phyloP scores from a whole-genome alignment of 2,329 filamentous ascomycete genomes.

The Tolypocladium tropicale region DNA sequence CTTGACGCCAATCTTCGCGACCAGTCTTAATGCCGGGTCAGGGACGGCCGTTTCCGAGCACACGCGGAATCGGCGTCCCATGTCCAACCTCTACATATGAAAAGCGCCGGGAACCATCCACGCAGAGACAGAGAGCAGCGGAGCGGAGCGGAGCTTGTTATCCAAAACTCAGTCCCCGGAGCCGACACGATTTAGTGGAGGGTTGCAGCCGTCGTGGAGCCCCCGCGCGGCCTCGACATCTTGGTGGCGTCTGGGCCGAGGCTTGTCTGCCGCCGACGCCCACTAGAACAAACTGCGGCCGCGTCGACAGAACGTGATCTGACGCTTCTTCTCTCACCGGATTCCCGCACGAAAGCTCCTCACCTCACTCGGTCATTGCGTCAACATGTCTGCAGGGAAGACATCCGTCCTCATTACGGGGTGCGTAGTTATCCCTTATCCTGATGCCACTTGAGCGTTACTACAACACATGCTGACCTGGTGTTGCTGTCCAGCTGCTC shows the following conservation, averaged over 20 bases:
- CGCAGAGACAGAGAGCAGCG: too few relatives aligned
- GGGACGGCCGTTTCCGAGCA: too few relatives aligned
- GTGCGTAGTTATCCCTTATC: too few relatives aligned
- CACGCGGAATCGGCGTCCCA: too few relatives aligned
- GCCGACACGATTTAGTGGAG: neutral
- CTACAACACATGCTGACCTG: neutral
- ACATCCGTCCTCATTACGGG: slow-evolving; percentile 41
- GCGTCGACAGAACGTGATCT: neutral
- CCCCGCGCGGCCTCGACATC: neutral
- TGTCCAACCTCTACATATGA: too few relatives aligned
- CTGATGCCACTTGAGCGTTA: too few relatives aligned
- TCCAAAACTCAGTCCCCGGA: neutral
- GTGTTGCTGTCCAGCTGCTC: slow-evolving; percentile 33
- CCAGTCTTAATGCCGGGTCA: too few relatives aligned
- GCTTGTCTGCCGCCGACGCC: neutral
- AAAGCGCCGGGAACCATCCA: too few relatives aligned
- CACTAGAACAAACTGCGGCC: neutral
- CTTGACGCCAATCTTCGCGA: too few relatives aligned
- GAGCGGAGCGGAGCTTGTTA: too few relatives aligned
- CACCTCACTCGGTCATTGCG: neutral
- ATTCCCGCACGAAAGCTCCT: too few relatives aligned
- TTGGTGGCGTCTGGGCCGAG: neutral
- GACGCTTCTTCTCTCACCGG: too few relatives aligned
- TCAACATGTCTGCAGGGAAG: slow-evolving; percentile 15
- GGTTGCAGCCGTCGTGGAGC: neutral